Base-by-base conservation (phyloP, 2,329 filamentous ascomycete genomes). In the Nemania sp. region DNA sequence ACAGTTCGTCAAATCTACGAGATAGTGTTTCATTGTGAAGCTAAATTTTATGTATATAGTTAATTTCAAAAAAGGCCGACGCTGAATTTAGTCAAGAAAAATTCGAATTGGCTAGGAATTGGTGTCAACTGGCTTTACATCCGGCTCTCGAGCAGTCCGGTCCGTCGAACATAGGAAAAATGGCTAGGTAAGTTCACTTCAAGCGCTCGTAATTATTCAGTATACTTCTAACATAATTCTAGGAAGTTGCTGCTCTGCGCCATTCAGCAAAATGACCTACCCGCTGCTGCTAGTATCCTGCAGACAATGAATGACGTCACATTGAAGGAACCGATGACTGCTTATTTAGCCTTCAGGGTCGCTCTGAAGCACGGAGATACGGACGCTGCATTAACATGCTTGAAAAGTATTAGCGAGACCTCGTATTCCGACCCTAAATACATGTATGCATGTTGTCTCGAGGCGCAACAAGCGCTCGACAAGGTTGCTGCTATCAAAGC, bases 51-150 rank as follows among this genome's bases (percentile, higher is more conserved):
- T 13, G 24, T 20, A 22, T 22, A 74, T 67, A 95, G 92, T 79
- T 97, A 3, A 80, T 97, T 3, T 98, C 94, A 93, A 96, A 93
- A 79, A 87, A 85, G 27, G 83, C 92, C n/a, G 91, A 94, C 60
- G 79, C 83, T 0, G 82, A 83, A 15, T 88, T 87, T 69, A 80
- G 80, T 0, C 83, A 86, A 35, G 81, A 84, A 1, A 80, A 88
- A 18, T 87, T 86, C 62, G 81, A 84, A 2, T 71, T 82, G 15
- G 87, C 91, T 1, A 86, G 91, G 69, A 79, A 82, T 58, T 98
- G 93, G 93, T 97, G 93, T 73, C 83, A 79, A 7, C 77, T 93
- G 20, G 90, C 92, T 0, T 82, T 92, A 13, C 90, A 94, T 74
- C 77, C 82, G 0, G 74, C 93, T 0, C 94, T 98, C 71, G 80